Evolutionary conservation across 768 basidiomycete species (phyloP), one percentile per base, ranked within the genome.

Genomic region (Leccinum sublutescens): DNA sequence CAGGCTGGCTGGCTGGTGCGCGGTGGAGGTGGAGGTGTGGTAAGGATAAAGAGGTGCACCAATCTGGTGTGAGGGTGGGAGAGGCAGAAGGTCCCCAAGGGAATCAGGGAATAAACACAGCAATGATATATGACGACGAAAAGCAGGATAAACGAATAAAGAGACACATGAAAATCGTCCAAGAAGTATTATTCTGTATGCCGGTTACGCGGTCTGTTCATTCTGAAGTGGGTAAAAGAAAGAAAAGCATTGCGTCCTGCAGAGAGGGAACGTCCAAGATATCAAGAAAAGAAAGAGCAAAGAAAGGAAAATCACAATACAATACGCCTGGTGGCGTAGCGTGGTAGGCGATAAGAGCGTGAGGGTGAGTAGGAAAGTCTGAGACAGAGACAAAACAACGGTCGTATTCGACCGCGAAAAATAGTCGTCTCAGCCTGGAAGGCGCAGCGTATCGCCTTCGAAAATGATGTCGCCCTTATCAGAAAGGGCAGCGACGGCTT

Each of bases 381-480:
- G 45, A 17, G 25, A 17, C 36, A 36, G n/a, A 45, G 43, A 45
- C 43, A 19, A 21, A 9, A 19, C 19, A 45, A 45, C 19, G 43
- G 43, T 21, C 11, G 10, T 45, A 45, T 45, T 11, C 43, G 6
- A 45, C 19, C 43, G 43, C 19, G 11, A 21, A 45, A 45, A 21
- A 12, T 45, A 5, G 43, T 19, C 11, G 43, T 21, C 17, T 64
- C 56, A 73, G 21, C 66, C 65, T 8, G 64, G 60, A 45, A 73
- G 70, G 61, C 72, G 72, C 6, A 73, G 61, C 27, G 69, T 75
- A 36, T 86, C 85, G 5, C 84, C 85, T 66, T 84, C 81, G 50
- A 84, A 77, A 27, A 78, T 63, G 8, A 85, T 73, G 40, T 77
- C 71, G 0, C 82, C 82, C 58, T 75, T 75, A 29, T 82, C 83